Conservation (phyloP, 306 rosid species). For the Mimosa pudica region DNA sequence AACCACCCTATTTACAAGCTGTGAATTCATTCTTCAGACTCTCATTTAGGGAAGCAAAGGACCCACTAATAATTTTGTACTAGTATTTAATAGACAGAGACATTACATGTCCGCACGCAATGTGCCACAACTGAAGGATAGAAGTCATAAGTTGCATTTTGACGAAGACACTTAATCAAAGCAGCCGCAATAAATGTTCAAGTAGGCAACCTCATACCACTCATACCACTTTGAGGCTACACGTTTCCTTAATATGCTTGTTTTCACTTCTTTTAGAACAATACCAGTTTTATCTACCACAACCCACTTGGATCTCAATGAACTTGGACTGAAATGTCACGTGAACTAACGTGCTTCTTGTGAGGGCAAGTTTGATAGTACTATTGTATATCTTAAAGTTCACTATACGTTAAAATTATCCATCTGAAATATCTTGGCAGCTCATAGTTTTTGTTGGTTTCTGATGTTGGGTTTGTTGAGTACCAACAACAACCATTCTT, state of each 20-base stretch:
- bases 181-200: not conserved
- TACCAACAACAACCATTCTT: constrained; percentile 21
- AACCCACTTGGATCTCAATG: constrained; percentile 13
- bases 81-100: not conserved
- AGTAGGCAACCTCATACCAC: not conserved
- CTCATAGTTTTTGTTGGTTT: not conserved
- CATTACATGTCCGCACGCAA: not conserved
- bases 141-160: not conserved
- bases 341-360: constrained; percentile 46
- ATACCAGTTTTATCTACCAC: not conserved
- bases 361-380: not conserved
- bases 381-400: constrained; percentile 24
- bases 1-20: not conserved
- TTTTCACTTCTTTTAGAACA: not conserved
- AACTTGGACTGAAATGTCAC: constrained; percentile 39
- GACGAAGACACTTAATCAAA: not conserved
- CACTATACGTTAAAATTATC: constrained; percentile 32
- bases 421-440: constrained; percentile 26
- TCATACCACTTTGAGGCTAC: not conserved
- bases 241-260: not conserved
- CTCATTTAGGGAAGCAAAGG: too few species aligned
- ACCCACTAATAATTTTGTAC: too few species aligned
- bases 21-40: too few species aligned
- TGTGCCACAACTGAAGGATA: not conserved
- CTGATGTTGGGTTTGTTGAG: constrained; percentile 8